These are phyloP conservation scores for Phallus indusiatus DNA, from an alignment of 768 basidiomycete genomes.

Conservation along the genomic window DNA sequence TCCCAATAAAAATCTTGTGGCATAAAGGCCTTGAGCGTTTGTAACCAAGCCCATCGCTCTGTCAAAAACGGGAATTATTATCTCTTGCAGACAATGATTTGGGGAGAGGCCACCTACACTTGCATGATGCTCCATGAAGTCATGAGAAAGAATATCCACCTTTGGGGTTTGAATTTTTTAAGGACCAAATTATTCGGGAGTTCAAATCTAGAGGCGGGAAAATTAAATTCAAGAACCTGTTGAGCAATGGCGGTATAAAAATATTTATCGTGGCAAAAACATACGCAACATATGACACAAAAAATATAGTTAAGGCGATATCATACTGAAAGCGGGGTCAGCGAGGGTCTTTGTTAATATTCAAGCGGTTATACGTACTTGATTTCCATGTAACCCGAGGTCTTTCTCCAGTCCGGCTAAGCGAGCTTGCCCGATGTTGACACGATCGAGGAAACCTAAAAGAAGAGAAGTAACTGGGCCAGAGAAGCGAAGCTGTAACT, in stretches of 20 bases:
- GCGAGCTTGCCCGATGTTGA: conserved; percentile 18
- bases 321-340: not conserved
- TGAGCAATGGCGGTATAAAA: no score
- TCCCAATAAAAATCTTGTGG: conserved; percentile 22
- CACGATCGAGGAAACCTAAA: conserved; percentile 15
- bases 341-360: not conserved
- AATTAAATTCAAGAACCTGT: no score
- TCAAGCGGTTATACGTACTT: conserved; percentile 7
- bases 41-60: conserved; percentile 14
- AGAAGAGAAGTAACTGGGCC: not conserved
- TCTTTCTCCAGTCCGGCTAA: conserved; percentile 14
- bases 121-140: conserved; percentile 13
- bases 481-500: not conserved
- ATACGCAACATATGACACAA: conserved; percentile 21
- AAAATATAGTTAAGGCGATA: conserved; percentile 18
- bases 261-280: no score
- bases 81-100: not conserved
- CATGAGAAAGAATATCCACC: conserved; percentile 16
- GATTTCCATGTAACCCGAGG: conserved; percentile 10
- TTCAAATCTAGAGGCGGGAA: not conserved
- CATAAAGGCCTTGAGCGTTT: conserved; percentile 20
- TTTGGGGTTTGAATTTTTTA: conserved; percentile 12
- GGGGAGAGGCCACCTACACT: not conserved
- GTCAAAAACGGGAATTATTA: not conserved
- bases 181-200: conserved; percentile 14